A percentile compares a stretch with the other conserved stretches of the same genome.
Evolutionary conservation across 2,329 filamentous ascomycete species (phyloP).

Genomic region (Lachnellula hyalina): DNA sequence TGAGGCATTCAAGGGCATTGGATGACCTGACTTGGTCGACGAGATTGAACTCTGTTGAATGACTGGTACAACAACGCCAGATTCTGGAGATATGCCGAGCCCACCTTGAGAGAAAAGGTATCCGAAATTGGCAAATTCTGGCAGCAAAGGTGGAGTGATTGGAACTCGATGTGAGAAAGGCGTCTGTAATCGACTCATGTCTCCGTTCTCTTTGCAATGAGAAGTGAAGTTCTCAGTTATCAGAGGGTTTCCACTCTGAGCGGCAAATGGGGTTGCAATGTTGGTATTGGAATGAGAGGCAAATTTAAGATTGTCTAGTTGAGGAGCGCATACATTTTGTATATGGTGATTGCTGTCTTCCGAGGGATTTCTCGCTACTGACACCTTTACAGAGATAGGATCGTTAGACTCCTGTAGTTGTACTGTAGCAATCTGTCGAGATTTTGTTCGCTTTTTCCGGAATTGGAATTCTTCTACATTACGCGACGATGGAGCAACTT

Average conservation of each 20-base stretch:
- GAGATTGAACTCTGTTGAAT: background rate
- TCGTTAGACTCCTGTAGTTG: background rate
- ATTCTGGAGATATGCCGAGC: background rate
- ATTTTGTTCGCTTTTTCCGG: slow-evolving; percentile 18
- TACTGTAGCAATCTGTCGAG: background rate
- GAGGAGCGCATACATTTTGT: background rate
- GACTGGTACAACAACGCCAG: background rate
- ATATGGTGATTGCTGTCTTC: background rate
- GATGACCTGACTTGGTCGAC: too few species aligned
- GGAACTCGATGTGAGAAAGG: background rate
- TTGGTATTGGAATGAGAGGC: background rate
- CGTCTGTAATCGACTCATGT: background rate
- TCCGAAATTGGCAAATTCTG: background rate
- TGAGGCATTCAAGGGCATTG: background rate
- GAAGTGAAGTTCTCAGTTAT: background rate
- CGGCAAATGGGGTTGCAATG: background rate
- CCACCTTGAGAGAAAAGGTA: background rate
- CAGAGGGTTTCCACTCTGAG: background rate
- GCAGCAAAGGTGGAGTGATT: background rate
- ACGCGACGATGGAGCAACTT: slow-evolving; percentile 27
- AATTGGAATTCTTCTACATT: slow-evolving; percentile 28
- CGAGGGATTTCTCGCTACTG: background rate
- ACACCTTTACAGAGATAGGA: background rate
- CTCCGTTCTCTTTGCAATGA: background rate
- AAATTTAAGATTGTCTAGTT: background rate